phyloP scores from a whole-genome alignment of 108 stramenopile genomes.

The Discostella stelligeroides region DNA sequence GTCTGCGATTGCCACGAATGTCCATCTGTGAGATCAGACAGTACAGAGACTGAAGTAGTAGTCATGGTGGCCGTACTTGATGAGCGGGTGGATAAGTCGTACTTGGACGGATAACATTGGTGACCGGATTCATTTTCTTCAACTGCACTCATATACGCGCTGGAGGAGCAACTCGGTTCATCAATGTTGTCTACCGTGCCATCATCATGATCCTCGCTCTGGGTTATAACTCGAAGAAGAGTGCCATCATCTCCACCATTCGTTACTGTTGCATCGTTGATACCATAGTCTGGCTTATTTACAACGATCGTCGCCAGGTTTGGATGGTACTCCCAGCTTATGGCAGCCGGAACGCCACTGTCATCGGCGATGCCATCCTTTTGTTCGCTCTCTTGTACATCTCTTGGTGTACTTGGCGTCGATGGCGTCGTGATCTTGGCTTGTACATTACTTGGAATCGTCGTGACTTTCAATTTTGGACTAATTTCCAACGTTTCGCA shows the following conservation, averaged over 20 bases:
- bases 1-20: conserved; percentile 7
- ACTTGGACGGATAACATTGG: not conserved
- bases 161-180: conserved; percentile 17
- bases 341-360: not conserved
- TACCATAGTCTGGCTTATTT: not conserved
- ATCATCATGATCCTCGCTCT: not conserved
- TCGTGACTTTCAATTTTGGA: not conserved
- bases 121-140: not conserved
- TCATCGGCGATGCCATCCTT: not conserved
- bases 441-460: not conserved
- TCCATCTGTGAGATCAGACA: conserved; percentile 12
- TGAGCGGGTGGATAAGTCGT: not conserved
- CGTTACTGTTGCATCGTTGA: conserved; percentile 1
- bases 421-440: not conserved
- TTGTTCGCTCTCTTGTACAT: not conserved
- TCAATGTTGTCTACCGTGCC: too few relatives aligned
- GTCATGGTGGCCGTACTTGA: conserved; percentile 3
- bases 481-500: not conserved
- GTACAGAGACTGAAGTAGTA: not conserved
- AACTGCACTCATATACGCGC: conserved; percentile 14
- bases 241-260: not conserved
- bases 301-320: not conserved
- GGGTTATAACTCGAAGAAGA: not conserved
- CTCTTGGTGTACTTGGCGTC: not conserved
- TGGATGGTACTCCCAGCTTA: conserved; percentile 7